These are phyloP conservation scores for Oryza meridionalis DNA, from an alignment of 176 grass and related monocot genomes.

Conservation along the genomic window DNA sequence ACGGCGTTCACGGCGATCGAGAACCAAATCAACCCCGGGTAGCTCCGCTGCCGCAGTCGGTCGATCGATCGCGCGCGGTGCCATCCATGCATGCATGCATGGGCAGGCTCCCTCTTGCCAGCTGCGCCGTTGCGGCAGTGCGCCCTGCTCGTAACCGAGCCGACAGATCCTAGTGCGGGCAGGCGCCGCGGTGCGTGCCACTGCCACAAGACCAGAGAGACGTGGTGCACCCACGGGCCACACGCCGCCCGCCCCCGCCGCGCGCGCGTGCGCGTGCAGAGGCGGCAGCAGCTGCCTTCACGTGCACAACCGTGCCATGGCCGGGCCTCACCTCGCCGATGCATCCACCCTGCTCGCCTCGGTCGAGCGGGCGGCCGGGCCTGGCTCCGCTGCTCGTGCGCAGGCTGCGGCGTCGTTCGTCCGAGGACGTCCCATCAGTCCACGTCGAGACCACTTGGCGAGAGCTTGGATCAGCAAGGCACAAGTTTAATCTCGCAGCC, in stretches of 20 bases:
- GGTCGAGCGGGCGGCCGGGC: too few species aligned
- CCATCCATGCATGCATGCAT: background rate
- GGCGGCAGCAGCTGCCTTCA: background rate
- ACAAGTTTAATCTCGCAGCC: background rate
- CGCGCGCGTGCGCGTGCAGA: background rate
- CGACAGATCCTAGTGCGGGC: background rate
- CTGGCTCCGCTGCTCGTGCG: too few species aligned
- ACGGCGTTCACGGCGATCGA: background rate
- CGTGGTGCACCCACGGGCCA: background rate
- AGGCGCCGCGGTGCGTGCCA: background rate
- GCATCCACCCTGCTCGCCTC: background rate
- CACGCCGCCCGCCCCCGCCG: background rate
- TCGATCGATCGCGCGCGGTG: constrained; percentile 1
- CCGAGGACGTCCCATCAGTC: constrained; percentile 29
- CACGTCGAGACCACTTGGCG: background rate
- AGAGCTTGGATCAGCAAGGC: background rate
- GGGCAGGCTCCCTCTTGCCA: background rate
- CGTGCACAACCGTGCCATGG: background rate
- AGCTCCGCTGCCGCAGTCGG: background rate
- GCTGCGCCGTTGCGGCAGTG: background rate
- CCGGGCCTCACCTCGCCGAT: too few species aligned
- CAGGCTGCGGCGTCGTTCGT: background rate
- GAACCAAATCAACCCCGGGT: background rate
- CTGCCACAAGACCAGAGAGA: background rate
- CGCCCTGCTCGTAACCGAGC: background rate